phyloP scores from a whole-genome alignment of 2,329 filamentous ascomycete species.

The Blumeriella jaapii region DNA sequence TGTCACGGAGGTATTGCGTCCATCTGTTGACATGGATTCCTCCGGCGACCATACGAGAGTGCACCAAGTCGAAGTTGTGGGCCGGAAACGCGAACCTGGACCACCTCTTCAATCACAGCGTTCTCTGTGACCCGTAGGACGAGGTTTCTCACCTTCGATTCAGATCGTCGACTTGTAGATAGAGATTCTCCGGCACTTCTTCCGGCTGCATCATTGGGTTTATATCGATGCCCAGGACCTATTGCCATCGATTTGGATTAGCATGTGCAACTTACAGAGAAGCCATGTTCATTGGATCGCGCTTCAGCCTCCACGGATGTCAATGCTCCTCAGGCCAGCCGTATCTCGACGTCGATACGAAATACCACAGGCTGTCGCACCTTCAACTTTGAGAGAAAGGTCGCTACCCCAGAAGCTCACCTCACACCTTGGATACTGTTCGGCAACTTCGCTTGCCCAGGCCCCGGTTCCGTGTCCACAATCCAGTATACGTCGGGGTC shows the following conservation, averaged over 20 bases:
- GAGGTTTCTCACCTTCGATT: slow-evolving; percentile 42
- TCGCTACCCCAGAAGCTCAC: slow-evolving; percentile 34
- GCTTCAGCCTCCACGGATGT: no score
- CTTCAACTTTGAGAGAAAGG: background rate
- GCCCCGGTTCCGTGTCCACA: slow-evolving; percentile 61
- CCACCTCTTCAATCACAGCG: background rate
- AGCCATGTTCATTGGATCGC: no score
- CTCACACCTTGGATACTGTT: slow-evolving; percentile 51
- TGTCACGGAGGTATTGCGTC: slow-evolving; percentile 64
- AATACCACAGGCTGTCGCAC: no score
- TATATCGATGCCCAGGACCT: slow-evolving; percentile 64
- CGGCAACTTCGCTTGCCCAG: slow-evolving; percentile 60
- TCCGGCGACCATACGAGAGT: slow-evolving; percentile 37
- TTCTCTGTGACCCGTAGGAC: background rate
- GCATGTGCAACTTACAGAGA: no score
- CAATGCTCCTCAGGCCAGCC: no score
- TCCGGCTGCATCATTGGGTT: slow-evolving; percentile 59
- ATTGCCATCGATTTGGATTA: slow-evolving; percentile 2
- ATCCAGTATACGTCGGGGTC: slow-evolving; percentile 50
- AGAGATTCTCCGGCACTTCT: slow-evolving; percentile 52
- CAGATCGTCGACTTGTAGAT: slow-evolving; percentile 62
- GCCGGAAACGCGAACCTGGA: slow-evolving; percentile 53
- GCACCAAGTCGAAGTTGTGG: slow-evolving; percentile 70
- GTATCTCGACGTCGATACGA: no score
- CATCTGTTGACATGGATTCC: slow-evolving; percentile 43